These are phyloP conservation scores for Exophiala calicioides DNA, from an alignment of 2,329 filamentous ascomycete species.

Conservation along the genomic window DNA sequence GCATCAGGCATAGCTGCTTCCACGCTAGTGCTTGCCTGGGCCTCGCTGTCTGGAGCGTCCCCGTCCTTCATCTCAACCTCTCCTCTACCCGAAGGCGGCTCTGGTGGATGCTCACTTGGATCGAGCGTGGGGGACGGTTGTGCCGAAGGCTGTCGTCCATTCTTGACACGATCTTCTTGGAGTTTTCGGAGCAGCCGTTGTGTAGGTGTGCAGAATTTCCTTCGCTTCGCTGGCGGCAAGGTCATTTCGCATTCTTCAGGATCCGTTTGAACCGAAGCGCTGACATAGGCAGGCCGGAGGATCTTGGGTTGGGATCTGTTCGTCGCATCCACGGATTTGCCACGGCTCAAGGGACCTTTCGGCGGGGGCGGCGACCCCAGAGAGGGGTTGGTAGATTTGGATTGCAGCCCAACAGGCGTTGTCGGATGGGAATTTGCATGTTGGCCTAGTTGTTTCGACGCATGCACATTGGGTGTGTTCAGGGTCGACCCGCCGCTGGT, in stretches of 20 bases:
- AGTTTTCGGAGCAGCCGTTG: conserved; percentile 46
- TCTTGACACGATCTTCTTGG: conserved; percentile 41
- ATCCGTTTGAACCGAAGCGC: conserved; percentile 47
- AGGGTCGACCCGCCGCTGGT: conserved; percentile 57
- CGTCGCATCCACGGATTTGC: conserved; percentile 33
- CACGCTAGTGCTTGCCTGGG: conserved; percentile 12
- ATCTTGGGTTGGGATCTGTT: conserved; percentile 37
- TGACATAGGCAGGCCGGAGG: conserved; percentile 41
- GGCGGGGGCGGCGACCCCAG: conserved; percentile 41
- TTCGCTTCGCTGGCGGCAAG: conserved; percentile 31
- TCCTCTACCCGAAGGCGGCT: conserved; percentile 26
- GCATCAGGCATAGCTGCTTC: conserved; percentile 2
- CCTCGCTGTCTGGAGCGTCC: conserved; percentile 6
- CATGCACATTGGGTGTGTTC: conserved; percentile 50
- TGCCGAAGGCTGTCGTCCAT: conserved; percentile 34
- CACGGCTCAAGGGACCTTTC: conserved; percentile 28
- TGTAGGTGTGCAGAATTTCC: conserved; percentile 43
- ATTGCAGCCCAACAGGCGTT: conserved; percentile 16
- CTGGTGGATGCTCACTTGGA: conserved; percentile 11
- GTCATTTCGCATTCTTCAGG: conserved; percentile 41
- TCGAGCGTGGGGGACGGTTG: conserved; percentile 18
- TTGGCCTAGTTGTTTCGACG: conserved; percentile 26
- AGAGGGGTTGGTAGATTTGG: conserved; percentile 11
- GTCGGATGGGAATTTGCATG: conserved; percentile 18
- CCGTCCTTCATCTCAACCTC: conserved; percentile 53